Percentiles rank a stretch among this genome's conserved stretches.
Conservation (phyloP, 1,284 basidiomycete genomes). For the Tremellales sp. region DNA sequence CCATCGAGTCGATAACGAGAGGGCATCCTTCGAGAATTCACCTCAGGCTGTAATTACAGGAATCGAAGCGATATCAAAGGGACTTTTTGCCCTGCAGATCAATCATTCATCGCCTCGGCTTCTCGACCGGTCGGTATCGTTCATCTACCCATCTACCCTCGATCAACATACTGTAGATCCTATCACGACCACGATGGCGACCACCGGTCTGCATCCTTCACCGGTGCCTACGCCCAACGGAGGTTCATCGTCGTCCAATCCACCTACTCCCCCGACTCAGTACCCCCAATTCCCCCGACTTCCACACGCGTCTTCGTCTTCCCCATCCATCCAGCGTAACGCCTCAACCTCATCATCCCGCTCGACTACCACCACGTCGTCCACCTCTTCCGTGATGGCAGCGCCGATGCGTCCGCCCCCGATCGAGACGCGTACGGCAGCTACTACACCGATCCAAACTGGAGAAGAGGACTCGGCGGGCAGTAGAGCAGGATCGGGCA, state of each 20-base stretch:
- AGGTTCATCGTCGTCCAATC: conserved; percentile 9
- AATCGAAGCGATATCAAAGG: too few species aligned
- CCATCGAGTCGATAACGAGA: too few species aligned
- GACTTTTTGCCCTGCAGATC: too few species aligned
- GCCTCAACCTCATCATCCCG: conserved; percentile 39
- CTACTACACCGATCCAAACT: conserved; percentile 10
- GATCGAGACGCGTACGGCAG: conserved; percentile 43
- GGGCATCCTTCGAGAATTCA: too few species aligned
- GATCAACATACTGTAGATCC: too few species aligned
- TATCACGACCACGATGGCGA: conserved; percentile 8
- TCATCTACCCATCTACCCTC: too few species aligned
- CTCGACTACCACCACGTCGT: conserved; percentile 38
- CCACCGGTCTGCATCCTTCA: conserved; percentile 1
- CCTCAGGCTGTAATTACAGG: too few species aligned
- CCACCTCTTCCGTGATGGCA: conserved; percentile 42
- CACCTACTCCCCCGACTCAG: conserved; percentile 12
- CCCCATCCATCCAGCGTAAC: conserved; percentile 32
- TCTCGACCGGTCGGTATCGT: too few species aligned
- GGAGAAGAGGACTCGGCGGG: not conserved
- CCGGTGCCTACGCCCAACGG: not conserved
- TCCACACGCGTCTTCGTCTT: conserved; percentile 4
- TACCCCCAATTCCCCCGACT: conserved; percentile 19
- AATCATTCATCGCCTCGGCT: too few species aligned
- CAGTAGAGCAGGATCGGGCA: conserved; percentile 1
- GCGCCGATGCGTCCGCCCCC: conserved; percentile 46